A percentile compares a stretch with the other conserved stretches of the same genome.
These are phyloP conservation scores for Lasiodiplodia theobromae DNA, from an alignment of 2,329 filamentous ascomycete genomes.

Conservation along the genomic window DNA sequence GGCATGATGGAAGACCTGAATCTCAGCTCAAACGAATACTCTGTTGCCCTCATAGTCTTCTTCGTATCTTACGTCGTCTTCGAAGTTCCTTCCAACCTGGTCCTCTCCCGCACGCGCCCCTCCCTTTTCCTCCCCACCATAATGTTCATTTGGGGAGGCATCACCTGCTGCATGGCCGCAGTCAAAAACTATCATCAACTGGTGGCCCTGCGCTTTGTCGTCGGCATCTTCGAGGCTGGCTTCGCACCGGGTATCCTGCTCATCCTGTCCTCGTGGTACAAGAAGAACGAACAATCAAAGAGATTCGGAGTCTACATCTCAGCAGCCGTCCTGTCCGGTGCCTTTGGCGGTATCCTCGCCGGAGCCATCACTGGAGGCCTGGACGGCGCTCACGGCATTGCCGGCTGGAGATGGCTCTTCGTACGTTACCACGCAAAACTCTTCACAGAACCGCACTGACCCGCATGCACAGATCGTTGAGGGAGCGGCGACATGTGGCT, in stretches of 20 bases:
- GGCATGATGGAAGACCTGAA: conserved; percentile 58
- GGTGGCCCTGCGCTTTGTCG: conserved; percentile 60
- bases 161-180: conserved; percentile 60
- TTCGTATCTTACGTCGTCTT: conserved; percentile 62
- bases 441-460: background rate
- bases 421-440: conserved; percentile 36
- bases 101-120: conserved; percentile 58
- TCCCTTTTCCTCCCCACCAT: conserved; percentile 58
- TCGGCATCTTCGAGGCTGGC: conserved; percentile 63
- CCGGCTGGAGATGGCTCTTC: conserved; percentile 62
- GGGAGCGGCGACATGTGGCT: conserved; percentile 54
- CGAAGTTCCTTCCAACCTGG: conserved; percentile 62
- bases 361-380: conserved; percentile 58
- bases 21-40: conserved; percentile 59
- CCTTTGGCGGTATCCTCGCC: conserved; percentile 60
- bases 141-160: conserved; percentile 62
- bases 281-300: conserved; percentile 63
- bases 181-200: conserved; percentile 58
- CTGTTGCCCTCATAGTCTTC: conserved; percentile 61
- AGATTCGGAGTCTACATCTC: conserved; percentile 66
- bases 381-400: conserved; percentile 54
- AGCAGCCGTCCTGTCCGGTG: conserved; percentile 63
- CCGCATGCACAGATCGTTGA: conserved; percentile 38
- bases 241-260: conserved; percentile 64
- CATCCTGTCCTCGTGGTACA: conserved; percentile 66